A percentile compares a stretch with the other conserved stretches of the same genome.
phyloP scores from a whole-genome alignment of 352 stramenopile species.

The Salisapilia sapeloensis region DNA sequence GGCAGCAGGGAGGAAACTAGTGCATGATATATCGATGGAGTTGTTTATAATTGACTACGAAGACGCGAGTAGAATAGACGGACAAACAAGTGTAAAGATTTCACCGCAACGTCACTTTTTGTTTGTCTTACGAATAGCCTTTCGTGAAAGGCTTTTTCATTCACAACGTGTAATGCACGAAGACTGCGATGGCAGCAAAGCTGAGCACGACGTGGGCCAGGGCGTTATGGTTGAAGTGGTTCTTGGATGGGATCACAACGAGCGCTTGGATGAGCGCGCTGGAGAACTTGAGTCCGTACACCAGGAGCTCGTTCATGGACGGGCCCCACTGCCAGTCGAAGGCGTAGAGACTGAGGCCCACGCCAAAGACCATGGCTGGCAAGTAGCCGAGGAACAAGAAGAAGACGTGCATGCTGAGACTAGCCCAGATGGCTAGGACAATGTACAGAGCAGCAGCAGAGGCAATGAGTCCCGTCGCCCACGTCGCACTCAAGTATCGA shows the following conservation, averaged over 20 bases:
- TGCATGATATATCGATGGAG: too few relatives aligned
- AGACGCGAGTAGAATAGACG: too few relatives aligned
- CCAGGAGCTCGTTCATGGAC: constrained; percentile 63
- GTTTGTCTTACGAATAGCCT: too few relatives aligned
- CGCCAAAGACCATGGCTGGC: constrained; percentile 66
- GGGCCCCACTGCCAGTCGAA: constrained; percentile 70
- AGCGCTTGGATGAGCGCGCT: constrained; percentile 66
- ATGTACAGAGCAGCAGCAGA: constrained; percentile 44
- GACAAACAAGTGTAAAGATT: too few relatives aligned
- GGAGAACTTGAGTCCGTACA: constrained; percentile 65
- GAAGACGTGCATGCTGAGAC: constrained; percentile 64
- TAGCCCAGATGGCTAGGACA: constrained; percentile 60
- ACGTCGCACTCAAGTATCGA: constrained; percentile 53
- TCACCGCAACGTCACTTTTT: too few relatives aligned
- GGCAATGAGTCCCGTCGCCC: constrained; percentile 58
- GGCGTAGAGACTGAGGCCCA: constrained; percentile 49
- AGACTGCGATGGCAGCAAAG: constrained; percentile 64
- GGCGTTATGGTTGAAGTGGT: constrained; percentile 82
- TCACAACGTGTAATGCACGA: constrained; percentile 68
- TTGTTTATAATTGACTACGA: too few relatives aligned
- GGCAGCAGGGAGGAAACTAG: too few relatives aligned
- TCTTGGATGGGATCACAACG: constrained; percentile 61
- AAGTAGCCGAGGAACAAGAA: constrained; percentile 75
- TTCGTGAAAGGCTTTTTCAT: too few relatives aligned
- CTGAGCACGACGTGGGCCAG: constrained; percentile 76